A percentile compares a stretch with the other conserved stretches of the same genome.
These are phyloP conservation scores for Torulaspora quercuum DNA, from an alignment of 805 yeast genomes.

Conservation along the genomic window DNA sequence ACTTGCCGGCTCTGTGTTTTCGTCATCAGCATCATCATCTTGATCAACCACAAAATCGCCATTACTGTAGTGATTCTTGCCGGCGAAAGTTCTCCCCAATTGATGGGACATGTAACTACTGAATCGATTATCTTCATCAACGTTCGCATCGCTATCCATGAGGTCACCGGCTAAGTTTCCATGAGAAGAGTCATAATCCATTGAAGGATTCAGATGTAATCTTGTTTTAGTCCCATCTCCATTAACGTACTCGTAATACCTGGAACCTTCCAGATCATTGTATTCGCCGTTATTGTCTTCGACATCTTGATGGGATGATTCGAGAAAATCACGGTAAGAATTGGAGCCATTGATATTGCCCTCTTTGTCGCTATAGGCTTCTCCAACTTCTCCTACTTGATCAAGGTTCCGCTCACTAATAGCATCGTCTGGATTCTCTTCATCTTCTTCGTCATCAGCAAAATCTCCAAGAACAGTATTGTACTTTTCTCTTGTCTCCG, in stretches of 20 bases:
- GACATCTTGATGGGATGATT: constrained; percentile 27
- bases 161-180: constrained; percentile 8
- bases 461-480: constrained; percentile 88
- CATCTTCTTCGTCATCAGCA: constrained; percentile 37
- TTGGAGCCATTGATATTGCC: constrained; percentile 21
- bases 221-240: constrained; percentile 37
- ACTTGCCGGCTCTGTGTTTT: constrained; percentile 20
- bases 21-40: constrained; percentile 31
- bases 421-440: constrained; percentile 30
- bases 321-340: constrained; percentile 16
- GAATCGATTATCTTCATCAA: constrained; percentile 24
- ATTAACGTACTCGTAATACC: constrained; percentile 38
- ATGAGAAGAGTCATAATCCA: constrained; percentile 35
- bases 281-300: constrained; percentile 29
- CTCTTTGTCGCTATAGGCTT: constrained; percentile 11
- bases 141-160: constrained; percentile 9
- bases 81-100: constrained; percentile 22
- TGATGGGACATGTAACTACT: constrained; percentile 33
- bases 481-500: constrained; percentile 89
- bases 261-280: constrained; percentile 30
- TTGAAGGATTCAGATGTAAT: constrained; percentile 36
- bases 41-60: constrained; percentile 29
- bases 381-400: constrained; percentile 19
- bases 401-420: constrained; percentile 29
- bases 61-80: constrained; percentile 23